Evolutionary conservation across 2,329 filamentous ascomycete species (phyloP), one percentile per base, ranked within the genome.

Genomic region (Xylaria digitata): DNA sequence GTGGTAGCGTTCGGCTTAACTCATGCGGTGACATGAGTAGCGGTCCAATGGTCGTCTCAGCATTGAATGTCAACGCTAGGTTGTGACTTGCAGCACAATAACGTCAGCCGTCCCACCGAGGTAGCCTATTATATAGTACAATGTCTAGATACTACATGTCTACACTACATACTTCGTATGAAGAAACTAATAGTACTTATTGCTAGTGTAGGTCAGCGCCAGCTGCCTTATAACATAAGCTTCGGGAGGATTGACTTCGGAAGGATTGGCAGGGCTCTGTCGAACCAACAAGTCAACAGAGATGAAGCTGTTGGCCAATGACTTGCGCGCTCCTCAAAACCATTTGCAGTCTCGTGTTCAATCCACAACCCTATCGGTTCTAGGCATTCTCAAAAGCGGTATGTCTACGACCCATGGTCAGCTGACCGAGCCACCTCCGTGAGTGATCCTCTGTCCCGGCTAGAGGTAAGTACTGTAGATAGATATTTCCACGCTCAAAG

Each of bases 51-150:
- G 13, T 5, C 26, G 26, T 26, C 26, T 26, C 26, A 26, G 26
- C 26, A 26, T 23, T 15, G 9, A 26, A 37, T 7, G 11, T 21
- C 19, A 30, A 26, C 34, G 26, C 50, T 57, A 61, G 43, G 23
- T 40, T 32, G 19, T 49, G 42, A 55, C 55, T 54, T 49, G 62
- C 56, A 59, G 55, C 23, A 46, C 30, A 52, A 57, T 57, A 57
- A 61, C 58, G 57, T 65, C 57, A 61, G 57, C 50, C 50, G 32
- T 56, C 9, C 62, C 49, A 54, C 62, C 21, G 26, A 26, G 13
- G 6, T 5, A 17, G 15, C 15, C 15, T 50, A 26, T 26, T 26
- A 26, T 26, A 17, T 23, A n/a, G 19, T 46, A 50, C 21, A 40
- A n/a, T 53, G 37, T 32, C 8, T 5, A 26, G 26, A 26, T 53